phyloP scores from a whole-genome alignment of 2,329 filamentous ascomycete species.

The Sporothrix brunneoviolacea region DNA sequence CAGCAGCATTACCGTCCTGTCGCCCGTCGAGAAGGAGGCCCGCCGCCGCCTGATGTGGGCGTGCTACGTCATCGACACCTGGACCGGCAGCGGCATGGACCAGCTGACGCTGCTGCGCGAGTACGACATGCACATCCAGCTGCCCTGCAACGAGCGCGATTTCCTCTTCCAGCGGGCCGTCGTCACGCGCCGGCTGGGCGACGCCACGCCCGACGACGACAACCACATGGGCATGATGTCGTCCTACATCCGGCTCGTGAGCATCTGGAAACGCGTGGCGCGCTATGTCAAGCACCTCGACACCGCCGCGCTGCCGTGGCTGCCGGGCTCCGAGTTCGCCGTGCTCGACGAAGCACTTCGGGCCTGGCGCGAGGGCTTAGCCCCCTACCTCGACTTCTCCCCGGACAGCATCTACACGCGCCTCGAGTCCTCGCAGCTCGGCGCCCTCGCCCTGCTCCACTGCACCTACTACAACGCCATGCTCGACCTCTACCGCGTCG shows the following conservation, averaged over 20 bases:
- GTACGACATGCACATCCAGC: conserved; percentile 34
- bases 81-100: conserved; percentile 25
- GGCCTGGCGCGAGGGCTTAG: conserved; percentile 35
- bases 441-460: conserved; percentile 37
- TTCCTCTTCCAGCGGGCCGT: conserved; percentile 37
- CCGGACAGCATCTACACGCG: conserved; percentile 39
- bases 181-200: background rate
- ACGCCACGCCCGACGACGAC: background rate
- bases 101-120: conserved; percentile 10
- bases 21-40: conserved; percentile 7
- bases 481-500: conserved; percentile 39
- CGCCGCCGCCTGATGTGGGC: conserved; percentile 42
- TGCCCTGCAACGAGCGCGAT: conserved; percentile 43
- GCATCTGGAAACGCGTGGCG: conserved; percentile 35
- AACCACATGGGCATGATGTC: conserved; percentile 36
- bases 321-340: conserved; percentile 36
- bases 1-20: conserved; percentile 28
- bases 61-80: conserved; percentile 39
- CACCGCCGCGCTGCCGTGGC: conserved; percentile 34
- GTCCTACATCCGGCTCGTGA: conserved; percentile 36
- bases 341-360: conserved; percentile 34
- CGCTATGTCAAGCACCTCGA: conserved; percentile 38
- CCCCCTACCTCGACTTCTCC: conserved; percentile 38
- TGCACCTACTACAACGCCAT: conserved; percentile 42
- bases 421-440: conserved; percentile 39